Base-by-base conservation (phyloP, 208 protist genomes). In the Porcisia hertigi region DNA sequence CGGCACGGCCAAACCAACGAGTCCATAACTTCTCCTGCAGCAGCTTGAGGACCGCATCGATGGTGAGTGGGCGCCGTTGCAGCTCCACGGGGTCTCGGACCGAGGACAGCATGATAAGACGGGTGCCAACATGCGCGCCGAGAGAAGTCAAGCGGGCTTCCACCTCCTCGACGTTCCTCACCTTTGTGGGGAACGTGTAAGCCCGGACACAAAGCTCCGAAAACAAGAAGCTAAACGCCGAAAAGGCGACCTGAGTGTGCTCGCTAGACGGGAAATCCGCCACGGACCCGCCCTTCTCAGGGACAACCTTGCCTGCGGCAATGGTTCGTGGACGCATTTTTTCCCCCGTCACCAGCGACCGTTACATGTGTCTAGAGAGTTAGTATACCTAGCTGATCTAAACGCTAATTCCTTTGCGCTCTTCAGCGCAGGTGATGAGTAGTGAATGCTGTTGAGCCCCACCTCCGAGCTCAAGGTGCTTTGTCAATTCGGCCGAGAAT, bases 221-320 rank as follows among this genome's bases (percentile, higher is more conserved):
- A 71, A 96, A 96, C 25, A 96, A 86, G 70, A 94, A 96, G 76
- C 89, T 94, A 79, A 95, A 94, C 14, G 86, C 83, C 0, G 92
- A 92, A n/a, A 93, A 82, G 3, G 92, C 86, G 4, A 96, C 90
- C 59, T 83, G 86, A 6, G 81, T 79, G 52, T 91, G 85, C 55
- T 90, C 84, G 55, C 69, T 85, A 34, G 73, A 77, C 14, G 73
- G 75, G 9, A 83, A 59, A 4, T 75, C 74, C 0, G 77, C n/a
- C 2, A 49, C 43, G 47, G 57, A 70, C 55, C 34, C 54, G 57
- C 80, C 73, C 71, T 82, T 80, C 36, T 77, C 77, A 18, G 69
- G 58, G 25, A 67, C 69, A 36, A 82, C 84, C 75, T 80, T 91
- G 69, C 47, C 71, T 20, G 57, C 82, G 49, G 73, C 25, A 18